phyloP scores from a whole-genome alignment of 2,329 filamentous ascomycete species.

The Cladophialophora yegresii region DNA sequence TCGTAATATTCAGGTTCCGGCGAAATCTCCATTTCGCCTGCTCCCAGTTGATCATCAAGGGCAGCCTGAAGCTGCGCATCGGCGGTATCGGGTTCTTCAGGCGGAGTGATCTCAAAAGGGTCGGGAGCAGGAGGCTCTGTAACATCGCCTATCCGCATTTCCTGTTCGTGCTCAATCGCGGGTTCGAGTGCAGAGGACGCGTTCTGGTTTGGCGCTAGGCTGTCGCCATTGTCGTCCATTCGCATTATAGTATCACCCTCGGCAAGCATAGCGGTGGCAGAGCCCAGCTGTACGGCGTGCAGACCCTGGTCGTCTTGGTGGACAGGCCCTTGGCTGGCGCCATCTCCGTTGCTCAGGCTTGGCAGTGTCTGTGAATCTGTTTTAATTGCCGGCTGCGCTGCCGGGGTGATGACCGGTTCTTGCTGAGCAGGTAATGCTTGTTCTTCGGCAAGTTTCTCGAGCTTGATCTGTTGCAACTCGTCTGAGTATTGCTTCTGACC shows the following conservation, averaged over 20 bases:
- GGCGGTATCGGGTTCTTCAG: not conserved
- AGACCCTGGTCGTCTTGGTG: not conserved
- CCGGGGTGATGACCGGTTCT: not conserved
- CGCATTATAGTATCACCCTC: not conserved
- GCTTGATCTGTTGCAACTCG: constrained; percentile 53
- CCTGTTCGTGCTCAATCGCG: not conserved
- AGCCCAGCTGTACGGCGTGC: not conserved
- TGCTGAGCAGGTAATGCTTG: constrained; percentile 8
- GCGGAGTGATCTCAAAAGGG: not conserved
- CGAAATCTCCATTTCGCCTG: constrained; percentile 32
- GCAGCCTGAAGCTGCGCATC: constrained; percentile 1
- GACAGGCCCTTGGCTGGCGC: not conserved
- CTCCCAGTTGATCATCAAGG: constrained; percentile 14
- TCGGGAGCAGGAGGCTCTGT: not conserved
- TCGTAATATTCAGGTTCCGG: constrained; percentile 25
- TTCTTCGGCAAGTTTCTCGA: constrained; percentile 45
- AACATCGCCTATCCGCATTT: not conserved
- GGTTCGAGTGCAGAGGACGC: not conserved
- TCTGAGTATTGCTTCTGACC: constrained; percentile 49
- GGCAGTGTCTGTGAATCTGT: not conserved
- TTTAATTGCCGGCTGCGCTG: not conserved
- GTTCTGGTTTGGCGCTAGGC: not conserved
- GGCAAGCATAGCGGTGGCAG: not conserved
- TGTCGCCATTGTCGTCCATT: not conserved
- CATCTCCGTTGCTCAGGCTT: constrained; percentile 8